These are phyloP conservation scores for Artemisia tridentata DNA, from an alignment of 129 eudicot genomes.

Conservation along the genomic window DNA sequence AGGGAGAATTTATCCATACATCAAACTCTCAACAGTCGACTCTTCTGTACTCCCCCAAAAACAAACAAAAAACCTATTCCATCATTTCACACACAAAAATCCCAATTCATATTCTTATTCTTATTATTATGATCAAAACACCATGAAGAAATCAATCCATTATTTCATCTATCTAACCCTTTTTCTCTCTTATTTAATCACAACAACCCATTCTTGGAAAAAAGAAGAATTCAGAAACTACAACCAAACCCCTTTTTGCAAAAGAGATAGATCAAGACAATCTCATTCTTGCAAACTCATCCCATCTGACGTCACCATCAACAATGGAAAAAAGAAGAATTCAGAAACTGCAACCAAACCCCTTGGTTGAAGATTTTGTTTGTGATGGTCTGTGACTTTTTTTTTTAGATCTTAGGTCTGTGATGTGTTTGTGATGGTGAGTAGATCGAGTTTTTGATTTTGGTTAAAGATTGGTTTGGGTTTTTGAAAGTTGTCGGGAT, in stretches of 20 bases:
- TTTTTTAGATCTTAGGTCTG: too few relatives aligned
- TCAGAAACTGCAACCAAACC: too few relatives aligned
- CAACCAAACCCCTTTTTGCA: conserved; percentile 95
- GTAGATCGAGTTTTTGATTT: too few relatives aligned
- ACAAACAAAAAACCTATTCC: not conserved
- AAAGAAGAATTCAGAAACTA: conserved; percentile 92
- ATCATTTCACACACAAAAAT: not conserved
- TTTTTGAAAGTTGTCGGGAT: too few relatives aligned
- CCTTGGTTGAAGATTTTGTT: too few relatives aligned
- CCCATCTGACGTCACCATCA: conserved; percentile 48
- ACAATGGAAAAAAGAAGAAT: too few relatives aligned
- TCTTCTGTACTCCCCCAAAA: conserved; percentile 6
- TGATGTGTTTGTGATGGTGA: too few relatives aligned
- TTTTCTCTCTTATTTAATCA: conserved; percentile 31
- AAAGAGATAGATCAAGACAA: conserved; percentile 77
- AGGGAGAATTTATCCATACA: too few relatives aligned
- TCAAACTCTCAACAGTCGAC: conserved; percentile 4
- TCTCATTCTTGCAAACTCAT: conserved; percentile 53
- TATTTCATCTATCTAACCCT: conserved; percentile 28
- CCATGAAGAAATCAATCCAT: conserved; percentile 19
- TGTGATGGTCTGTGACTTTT: too few relatives aligned
- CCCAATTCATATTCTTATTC: not conserved
- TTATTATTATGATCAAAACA: conserved; percentile 30
- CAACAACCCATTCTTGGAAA: conserved; percentile 66
- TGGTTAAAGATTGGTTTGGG: too few relatives aligned